Base-by-base conservation (phyloP, 495 filamentous ascomycete genomes). In the Collariella sp. region DNA sequence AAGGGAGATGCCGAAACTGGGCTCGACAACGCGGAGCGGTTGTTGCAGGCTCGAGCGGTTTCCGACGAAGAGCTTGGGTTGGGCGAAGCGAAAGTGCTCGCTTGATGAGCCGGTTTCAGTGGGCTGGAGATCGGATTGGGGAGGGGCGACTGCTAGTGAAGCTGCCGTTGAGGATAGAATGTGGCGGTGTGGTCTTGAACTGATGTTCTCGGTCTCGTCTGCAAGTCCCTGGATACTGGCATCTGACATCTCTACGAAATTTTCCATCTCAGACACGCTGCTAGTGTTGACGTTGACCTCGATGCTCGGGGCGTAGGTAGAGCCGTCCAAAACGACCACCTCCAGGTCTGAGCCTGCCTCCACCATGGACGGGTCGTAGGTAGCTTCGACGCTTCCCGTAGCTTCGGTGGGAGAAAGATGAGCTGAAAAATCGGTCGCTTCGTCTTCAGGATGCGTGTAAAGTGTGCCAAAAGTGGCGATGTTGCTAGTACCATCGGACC, bases 21-120 rank as follows among this genome's bases (percentile, higher is more conserved):
- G 23, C 22, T 19, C 46, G 2, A n/a, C 34, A 20, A 22, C 36
- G 5, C 24, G 50, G 15, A 34, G 39, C 5, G 42, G 29, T 4
- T 19, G 20, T 33, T 61, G 19, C 16, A 46, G 54, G 18, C 40
- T 47, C 4, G 62, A 65, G 31, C 66, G 57, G 38, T 62, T 73
- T 12, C 73, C 73, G 26, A 73, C 56, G 46, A 75, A 76, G 7
- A 61, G 61, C 52, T 66, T 75, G n/a, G 72, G 72, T 22, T 63
- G 61, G 20, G 54, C 56, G 44, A 75, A 74, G 38, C 61, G 61
- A 46, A 67, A 68, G 1, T 62, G 61, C 6, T 66, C 56, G 45
- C 59, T 56, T 26, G 45, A 16, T 22, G 29, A 20, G 13, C 41
- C 34, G 22, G 45, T 11, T n/a, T 62, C 64, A 15, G 34, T 39